Conservation (phyloP, 352 stramenopile species). For the Phytophthora hybrid region DNA sequence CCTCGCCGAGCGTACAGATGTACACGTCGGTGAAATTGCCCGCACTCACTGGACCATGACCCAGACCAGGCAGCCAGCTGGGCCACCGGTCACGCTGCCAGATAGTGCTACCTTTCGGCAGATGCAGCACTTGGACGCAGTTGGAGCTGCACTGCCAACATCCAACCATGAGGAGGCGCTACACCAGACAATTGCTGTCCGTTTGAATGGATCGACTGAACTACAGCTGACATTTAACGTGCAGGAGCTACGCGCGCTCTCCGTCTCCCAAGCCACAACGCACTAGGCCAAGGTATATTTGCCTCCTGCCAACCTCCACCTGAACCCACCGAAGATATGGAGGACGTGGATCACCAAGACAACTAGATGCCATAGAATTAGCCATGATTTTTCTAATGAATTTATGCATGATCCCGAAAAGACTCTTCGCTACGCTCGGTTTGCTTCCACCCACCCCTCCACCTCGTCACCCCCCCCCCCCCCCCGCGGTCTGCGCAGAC, state of each 20-base stretch:
- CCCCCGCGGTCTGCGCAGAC: no score
- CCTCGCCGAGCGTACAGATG: neutral
- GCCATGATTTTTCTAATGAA: constrained; percentile 5
- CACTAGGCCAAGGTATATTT: constrained; percentile 11
- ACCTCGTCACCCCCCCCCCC: no score
- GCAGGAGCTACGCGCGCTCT: constrained; percentile 2
- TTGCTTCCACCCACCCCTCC: no score
- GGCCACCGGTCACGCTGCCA: neutral
- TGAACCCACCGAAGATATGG: constrained; percentile 14
- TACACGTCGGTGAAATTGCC: constrained; percentile 10
- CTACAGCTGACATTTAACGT: constrained; percentile 10
- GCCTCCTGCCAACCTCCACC: neutral
- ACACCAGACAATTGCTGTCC: no score
- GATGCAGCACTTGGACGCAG: no score
- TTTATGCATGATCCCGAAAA: neutral
- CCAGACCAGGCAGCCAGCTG: neutral
- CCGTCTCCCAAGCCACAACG: neutral
- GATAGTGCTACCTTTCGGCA: no score
- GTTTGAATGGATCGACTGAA: constrained; percentile 8
- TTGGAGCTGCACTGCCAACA: no score
- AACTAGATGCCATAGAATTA: neutral
- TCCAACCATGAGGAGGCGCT: no score
- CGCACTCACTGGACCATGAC: constrained; percentile 11
- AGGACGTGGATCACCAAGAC: constrained; percentile 23
- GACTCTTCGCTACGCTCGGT: constrained; percentile 17